Percentiles rank a stretch among this genome's conserved stretches.
phyloP scores from a whole-genome alignment of 108 stramenopile genomes.

The Nitzschia putrida region DNA sequence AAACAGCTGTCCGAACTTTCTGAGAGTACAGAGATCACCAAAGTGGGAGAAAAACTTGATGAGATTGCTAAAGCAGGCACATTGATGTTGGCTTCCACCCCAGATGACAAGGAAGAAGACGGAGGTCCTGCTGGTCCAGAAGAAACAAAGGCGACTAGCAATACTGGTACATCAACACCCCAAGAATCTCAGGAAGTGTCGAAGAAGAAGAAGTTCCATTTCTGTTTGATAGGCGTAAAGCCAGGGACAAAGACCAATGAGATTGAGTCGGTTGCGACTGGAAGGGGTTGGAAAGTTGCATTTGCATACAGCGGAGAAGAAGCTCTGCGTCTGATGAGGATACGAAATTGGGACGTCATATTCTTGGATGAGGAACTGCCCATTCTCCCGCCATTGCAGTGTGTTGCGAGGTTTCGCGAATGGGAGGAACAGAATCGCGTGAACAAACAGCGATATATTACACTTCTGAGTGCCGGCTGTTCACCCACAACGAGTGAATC shows the following conservation, averaged over 20 bases:
- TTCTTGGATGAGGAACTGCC: slow-evolving; percentile 55
- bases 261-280: slow-evolving; percentile 15
- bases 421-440: slow-evolving; percentile 56
- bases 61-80: slow-evolving; percentile 22
- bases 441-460: slow-evolving; percentile 45
- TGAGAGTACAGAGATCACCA: slow-evolving; percentile 23
- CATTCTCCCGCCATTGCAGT: slow-evolving; percentile 28
- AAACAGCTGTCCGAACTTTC: slow-evolving; percentile 57
- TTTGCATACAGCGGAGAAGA: slow-evolving; percentile 52
- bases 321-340: slow-evolving; percentile 53
- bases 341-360: slow-evolving; percentile 51
- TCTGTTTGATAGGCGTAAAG: too few species aligned
- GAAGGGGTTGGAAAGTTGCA: slow-evolving; percentile 49
- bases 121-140: too few species aligned
- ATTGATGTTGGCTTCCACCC: background rate
- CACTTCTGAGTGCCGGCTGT: slow-evolving; percentile 35
- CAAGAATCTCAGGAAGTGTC: too few species aligned
- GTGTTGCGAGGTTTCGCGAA: slow-evolving; percentile 49
- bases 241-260: background rate
- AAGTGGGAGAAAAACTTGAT: slow-evolving; percentile 23
- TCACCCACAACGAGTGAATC: slow-evolving; percentile 1
- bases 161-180: too few species aligned
- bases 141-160: too few species aligned
- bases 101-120: too few species aligned
- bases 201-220: too few species aligned